These are phyloP conservation scores for Rhododendron ferrugineum DNA, from an alignment of 148 eudicot species.

Conservation along the genomic window DNA sequence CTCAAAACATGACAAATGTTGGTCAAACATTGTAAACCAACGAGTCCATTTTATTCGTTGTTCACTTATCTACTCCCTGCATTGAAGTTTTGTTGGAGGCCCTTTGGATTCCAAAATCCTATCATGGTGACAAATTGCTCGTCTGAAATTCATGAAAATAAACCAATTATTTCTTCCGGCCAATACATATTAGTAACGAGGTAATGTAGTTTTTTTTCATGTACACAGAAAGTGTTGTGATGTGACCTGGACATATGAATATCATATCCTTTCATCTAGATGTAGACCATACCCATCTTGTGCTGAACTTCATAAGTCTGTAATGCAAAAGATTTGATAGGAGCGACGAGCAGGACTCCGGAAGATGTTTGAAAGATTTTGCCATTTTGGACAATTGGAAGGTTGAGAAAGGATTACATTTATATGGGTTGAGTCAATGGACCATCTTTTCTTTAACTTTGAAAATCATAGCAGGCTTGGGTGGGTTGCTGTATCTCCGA, in stretches of 20 bases:
- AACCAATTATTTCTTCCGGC: background rate
- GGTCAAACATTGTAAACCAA: too few species aligned
- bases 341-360: background rate
- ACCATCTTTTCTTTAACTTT: background rate
- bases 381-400: conserved; percentile 10
- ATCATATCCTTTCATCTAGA: background rate
- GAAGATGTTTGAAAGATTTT: background rate
- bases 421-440: too few species aligned
- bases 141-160: background rate
- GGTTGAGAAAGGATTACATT: background rate
- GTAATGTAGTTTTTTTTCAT: background rate
- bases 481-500: background rate
- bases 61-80: too few species aligned
- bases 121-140: background rate
- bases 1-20: too few species aligned
- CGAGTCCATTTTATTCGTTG: too few species aligned
- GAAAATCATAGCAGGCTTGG: background rate
- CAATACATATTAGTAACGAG: background rate
- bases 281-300: background rate
- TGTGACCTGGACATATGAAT: background rate
- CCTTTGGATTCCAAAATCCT: background rate
- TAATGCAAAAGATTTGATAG: background rate
- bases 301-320: background rate
- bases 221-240: background rate
- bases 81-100: too few species aligned